These are phyloP conservation scores for Solanum ossicruentum DNA, from an alignment of 257 asterid species.

Conservation along the genomic window DNA sequence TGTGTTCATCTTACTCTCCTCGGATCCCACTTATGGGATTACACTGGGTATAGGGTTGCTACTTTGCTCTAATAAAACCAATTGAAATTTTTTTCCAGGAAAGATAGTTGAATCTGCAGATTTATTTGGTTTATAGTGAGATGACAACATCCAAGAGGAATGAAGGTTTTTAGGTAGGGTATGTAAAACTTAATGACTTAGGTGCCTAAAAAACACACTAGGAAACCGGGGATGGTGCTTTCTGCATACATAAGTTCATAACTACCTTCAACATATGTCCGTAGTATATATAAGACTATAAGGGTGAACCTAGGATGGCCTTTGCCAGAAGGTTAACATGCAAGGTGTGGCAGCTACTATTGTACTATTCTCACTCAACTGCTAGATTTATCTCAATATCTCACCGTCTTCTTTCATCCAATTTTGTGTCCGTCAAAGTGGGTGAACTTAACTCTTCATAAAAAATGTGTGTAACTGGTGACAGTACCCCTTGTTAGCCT, in stretches of 20 bases:
- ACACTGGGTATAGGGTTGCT: not conserved
- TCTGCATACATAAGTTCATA: not conserved
- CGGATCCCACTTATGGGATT: not conserved
- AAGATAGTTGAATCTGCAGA: not conserved
- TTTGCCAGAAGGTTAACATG: not conserved
- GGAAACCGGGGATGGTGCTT: not conserved
- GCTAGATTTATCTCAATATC: not conserved
- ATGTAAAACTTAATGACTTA: not conserved
- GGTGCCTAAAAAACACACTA: not conserved
- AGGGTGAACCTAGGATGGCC: not conserved
- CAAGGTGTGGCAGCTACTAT: not conserved
- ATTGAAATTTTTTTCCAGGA: not conserved
- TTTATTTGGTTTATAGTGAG: not conserved
- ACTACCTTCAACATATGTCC: not conserved
- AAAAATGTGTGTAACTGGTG: not conserved
- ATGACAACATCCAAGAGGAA: not conserved
- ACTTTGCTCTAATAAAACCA: not conserved
- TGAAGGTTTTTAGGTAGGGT: not conserved
- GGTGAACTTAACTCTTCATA: not conserved
- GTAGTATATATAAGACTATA: not conserved
- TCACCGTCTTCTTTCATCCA: not conserved
- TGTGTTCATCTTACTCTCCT: not conserved
- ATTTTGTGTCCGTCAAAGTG: not conserved
- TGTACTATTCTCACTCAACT: not conserved
- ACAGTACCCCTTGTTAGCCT: not conserved